Percentiles rank a stretch among this genome's conserved stretches.
Evolutionary conservation across 257 asterid genomes (phyloP).

Genomic region (Solanum sitiens): DNA sequence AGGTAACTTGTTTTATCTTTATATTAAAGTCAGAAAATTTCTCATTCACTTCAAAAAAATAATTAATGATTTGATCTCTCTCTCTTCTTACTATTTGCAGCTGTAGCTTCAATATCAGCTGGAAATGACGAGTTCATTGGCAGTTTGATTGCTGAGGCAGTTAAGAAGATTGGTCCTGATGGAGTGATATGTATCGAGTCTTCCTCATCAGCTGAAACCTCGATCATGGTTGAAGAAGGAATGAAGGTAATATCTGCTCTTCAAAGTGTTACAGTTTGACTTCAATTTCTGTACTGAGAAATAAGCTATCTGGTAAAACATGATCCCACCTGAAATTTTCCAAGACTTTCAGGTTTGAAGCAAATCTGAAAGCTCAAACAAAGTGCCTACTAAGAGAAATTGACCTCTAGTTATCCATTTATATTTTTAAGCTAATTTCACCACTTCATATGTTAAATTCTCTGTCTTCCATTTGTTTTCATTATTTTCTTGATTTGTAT

Average conservation of each 20-base stretch:
- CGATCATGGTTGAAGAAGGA: slow-evolving; percentile 81
- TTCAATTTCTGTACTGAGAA: background rate
- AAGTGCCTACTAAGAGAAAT: background rate
- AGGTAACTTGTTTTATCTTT: slow-evolving; percentile 28
- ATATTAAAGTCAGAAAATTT: background rate
- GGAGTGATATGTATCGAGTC: slow-evolving; percentile 75
- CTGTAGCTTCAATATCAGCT: slow-evolving; percentile 89
- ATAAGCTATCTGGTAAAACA: background rate
- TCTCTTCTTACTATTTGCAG: slow-evolving; percentile 27
- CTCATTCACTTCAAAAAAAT: background rate
- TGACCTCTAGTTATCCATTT: background rate
- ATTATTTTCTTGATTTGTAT: slow-evolving; percentile 51
- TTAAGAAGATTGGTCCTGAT: slow-evolving; percentile 83
- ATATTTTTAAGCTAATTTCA: background rate
- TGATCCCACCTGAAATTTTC: background rate
- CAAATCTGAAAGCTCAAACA: background rate
- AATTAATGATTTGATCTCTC: background rate
- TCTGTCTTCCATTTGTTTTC: slow-evolving; percentile 11
- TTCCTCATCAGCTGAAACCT: slow-evolving; percentile 75
- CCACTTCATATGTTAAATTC: background rate
- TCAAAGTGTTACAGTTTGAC: background rate
- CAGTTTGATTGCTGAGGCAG: slow-evolving; percentile 70
- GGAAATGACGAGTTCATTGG: slow-evolving; percentile 91
- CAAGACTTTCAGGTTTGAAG: background rate
- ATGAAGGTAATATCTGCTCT: slow-evolving; percentile 60